phyloP scores from a whole-genome alignment of 2,329 filamentous ascomycete genomes.

The Erysiphe pulchra region DNA sequence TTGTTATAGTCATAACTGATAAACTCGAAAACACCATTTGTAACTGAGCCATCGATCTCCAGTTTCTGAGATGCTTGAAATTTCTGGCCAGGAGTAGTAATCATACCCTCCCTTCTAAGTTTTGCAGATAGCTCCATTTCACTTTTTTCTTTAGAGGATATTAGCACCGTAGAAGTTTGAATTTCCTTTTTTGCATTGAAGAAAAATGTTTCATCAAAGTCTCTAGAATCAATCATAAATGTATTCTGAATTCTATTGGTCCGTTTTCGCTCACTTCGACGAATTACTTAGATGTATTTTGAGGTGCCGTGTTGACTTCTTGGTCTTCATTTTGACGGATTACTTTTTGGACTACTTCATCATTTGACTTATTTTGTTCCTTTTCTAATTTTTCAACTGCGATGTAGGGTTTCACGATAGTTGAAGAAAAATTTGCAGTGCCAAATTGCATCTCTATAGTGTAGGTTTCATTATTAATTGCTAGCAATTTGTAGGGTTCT shows the following conservation, averaged over 20 bases:
- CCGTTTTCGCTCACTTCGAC: no score
- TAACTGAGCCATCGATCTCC: background rate
- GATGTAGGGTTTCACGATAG: background rate
- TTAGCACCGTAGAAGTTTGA: background rate
- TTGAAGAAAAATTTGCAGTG: background rate
- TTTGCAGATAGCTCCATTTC: background rate
- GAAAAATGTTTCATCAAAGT: background rate
- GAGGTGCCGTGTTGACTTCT: no score
- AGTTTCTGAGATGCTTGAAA: background rate
- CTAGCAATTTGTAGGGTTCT: background rate
- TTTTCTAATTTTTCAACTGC: no score
- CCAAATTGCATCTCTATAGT: background rate
- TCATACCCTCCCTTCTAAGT: background rate
- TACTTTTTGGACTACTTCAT: no score
- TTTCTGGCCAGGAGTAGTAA: background rate
- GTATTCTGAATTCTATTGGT: no score
- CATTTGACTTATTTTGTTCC: no score
- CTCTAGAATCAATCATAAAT: background rate
- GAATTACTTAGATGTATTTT: no score
- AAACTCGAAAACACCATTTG: background rate
- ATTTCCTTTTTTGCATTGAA: background rate
- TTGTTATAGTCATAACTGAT: background rate
- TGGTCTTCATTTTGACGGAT: no score
- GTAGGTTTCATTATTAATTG: background rate
- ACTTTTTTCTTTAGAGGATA: background rate